Evolutionary conservation across 2,329 filamentous ascomycete species (phyloP).

Genomic region (Sordariomycetes sp.): DNA sequence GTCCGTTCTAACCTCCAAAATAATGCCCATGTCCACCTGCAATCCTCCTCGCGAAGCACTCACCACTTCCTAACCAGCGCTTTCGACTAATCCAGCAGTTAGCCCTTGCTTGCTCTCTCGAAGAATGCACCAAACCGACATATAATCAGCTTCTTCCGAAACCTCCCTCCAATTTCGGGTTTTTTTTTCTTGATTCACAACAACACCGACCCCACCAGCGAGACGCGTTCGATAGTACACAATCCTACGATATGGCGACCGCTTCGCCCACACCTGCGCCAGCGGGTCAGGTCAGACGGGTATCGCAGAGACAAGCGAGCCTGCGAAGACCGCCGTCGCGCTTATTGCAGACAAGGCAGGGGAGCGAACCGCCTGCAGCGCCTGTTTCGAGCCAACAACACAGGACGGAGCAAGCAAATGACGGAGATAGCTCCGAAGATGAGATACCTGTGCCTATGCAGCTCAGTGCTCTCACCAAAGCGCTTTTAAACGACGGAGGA

Average conservation of each 20-base stretch:
- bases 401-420: slow-evolving; percentile 27
- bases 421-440: slow-evolving; percentile 85
- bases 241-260: slow-evolving; percentile 40
- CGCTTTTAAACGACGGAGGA: slow-evolving; percentile 60
- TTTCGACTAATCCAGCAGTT: too few relatives aligned
- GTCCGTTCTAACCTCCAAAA: slow-evolving; percentile 4
- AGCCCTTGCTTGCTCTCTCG: too few relatives aligned
- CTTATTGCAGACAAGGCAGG: slow-evolving; percentile 20
- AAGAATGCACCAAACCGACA: too few relatives aligned
- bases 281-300: slow-evolving; percentile 39
- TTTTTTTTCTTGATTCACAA: slow-evolving; percentile 4
- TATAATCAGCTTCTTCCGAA: too few relatives aligned
- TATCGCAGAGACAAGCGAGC: slow-evolving; percentile 46
- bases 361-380: slow-evolving; percentile 17
- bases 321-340: slow-evolving; percentile 40
- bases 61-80: too few relatives aligned
- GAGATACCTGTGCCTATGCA: slow-evolving; percentile 89
- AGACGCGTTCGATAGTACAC: slow-evolving; percentile 8
- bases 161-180: too few relatives aligned
- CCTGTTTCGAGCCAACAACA: slow-evolving; percentile 12
- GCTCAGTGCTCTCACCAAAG: slow-evolving; percentile 86
- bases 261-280: slow-evolving; percentile 47
- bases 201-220: neutral
- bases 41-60: too few relatives aligned
- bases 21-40: slow-evolving; percentile 1